Conservation (phyloP, 805 yeast genomes). For the Myxozyma melibiosi region DNA sequence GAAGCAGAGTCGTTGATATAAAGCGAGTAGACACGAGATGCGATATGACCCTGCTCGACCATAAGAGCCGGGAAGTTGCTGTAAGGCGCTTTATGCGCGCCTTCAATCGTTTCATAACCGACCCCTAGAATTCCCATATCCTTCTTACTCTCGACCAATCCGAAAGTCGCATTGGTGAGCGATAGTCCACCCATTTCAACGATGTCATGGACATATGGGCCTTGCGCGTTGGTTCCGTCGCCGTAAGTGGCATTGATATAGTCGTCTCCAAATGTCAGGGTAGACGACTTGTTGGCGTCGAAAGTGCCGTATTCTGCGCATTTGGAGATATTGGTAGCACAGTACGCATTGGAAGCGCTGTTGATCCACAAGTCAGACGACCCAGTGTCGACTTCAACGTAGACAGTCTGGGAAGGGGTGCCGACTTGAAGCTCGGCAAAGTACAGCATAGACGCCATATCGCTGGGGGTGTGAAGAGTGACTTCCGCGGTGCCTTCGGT, state of each 20-base stretch:
- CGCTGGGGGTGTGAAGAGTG: no score
- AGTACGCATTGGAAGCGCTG: conserved; percentile 77
- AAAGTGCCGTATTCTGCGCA: conserved; percentile 39
- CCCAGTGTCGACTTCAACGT: conserved; percentile 23
- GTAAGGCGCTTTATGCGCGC: conserved; percentile 87
- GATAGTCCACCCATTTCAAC: conserved; percentile 54
- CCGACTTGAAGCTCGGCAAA: conserved; percentile 18
- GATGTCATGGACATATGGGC: conserved; percentile 65
- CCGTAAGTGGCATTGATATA: conserved; percentile 46
- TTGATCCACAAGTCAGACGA: conserved; percentile 26
- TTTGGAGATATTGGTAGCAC: no score
- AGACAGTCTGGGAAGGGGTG: conserved; percentile 12
- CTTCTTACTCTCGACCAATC: conserved; percentile 66
- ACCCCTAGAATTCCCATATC: conserved; percentile 57
- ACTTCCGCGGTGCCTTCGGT: no score
- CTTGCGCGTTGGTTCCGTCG: conserved; percentile 53
- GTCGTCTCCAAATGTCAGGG: conserved; percentile 32
- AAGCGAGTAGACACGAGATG: conserved; percentile 83
- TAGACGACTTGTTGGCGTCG: conserved; percentile 36
- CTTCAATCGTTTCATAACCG: conserved; percentile 44
- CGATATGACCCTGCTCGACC: conserved; percentile 74
- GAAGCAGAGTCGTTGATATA: conserved; percentile 76
- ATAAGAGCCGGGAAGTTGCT: conserved; percentile 93
- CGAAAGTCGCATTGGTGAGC: conserved; percentile 61
- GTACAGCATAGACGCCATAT: no score